Evolutionary conservation across 352 stramenopile species (phyloP).

Genomic region (Achlya hypogyna): DNA sequence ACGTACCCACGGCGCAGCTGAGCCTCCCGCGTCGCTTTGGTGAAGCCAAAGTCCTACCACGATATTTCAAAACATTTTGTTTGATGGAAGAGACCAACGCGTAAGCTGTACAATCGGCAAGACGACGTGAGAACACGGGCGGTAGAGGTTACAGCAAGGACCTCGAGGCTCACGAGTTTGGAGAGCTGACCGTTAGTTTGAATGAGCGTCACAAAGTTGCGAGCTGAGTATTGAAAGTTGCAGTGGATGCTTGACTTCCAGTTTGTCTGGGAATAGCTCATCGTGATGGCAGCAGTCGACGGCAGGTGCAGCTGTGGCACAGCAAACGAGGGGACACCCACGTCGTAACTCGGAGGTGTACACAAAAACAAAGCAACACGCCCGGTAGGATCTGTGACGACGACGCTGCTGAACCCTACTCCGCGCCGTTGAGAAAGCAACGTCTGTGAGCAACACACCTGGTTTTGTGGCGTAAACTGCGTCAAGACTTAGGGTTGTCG

Average conservation of each 20-base stretch:
- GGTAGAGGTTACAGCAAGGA: background rate
- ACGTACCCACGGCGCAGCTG: background rate
- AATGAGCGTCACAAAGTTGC: background rate
- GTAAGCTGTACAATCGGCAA: background rate
- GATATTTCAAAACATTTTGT: background rate
- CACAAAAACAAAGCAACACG: background rate
- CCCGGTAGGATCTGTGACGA: background rate
- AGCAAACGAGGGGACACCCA: background rate
- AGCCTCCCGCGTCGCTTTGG: background rate
- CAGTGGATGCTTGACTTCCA: background rate
- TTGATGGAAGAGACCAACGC: background rate
- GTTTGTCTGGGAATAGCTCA: background rate
- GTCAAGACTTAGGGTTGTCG: background rate
- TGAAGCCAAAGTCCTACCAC: slow-evolving; percentile 12
- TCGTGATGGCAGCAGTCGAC: background rate
- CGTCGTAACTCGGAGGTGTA: background rate
- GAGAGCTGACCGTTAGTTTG: background rate
- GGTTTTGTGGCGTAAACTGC: background rate
- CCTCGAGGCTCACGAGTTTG: background rate
- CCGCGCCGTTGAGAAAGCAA: background rate
- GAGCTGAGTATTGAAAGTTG: slow-evolving; percentile 8
- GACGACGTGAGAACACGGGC: slow-evolving; percentile 7
- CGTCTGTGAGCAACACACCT: background rate
- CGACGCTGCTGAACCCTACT: background rate
- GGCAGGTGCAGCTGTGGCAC: background rate